phyloP scores from a whole-genome alignment of 2,329 filamentous ascomycete genomes.

The Metarhizium robertsii region DNA sequence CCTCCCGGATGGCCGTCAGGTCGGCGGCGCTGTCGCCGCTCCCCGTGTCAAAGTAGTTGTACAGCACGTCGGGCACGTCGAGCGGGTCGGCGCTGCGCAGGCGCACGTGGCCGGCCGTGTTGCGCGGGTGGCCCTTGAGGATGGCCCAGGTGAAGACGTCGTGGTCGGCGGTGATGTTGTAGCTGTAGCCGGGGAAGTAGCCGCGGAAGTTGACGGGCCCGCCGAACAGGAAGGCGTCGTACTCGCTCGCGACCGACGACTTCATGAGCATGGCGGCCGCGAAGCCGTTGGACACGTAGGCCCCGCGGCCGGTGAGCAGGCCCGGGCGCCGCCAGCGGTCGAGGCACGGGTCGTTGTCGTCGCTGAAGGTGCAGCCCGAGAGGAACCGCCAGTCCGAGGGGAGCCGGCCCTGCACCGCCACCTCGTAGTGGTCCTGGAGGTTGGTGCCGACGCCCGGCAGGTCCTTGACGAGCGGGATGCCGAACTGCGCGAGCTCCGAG shows the following conservation, averaged over 20 bases:
- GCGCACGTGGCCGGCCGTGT: slow-evolving; percentile 50
- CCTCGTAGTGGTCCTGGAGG: slow-evolving; percentile 21
- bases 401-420: slow-evolving; percentile 11
- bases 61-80: slow-evolving; percentile 53
- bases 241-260: slow-evolving; percentile 18
- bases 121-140: slow-evolving; percentile 54
- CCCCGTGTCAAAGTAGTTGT: slow-evolving; percentile 50
- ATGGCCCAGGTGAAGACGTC: slow-evolving; percentile 28
- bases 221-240: slow-evolving; percentile 21
- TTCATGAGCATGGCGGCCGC: slow-evolving; percentile 15
- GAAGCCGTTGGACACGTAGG: slow-evolving; percentile 16
- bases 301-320: slow-evolving; percentile 8
- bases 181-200: slow-evolving; percentile 18
- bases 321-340: slow-evolving; percentile 16
- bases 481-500: slow-evolving; percentile 27
- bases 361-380: slow-evolving; percentile 19
- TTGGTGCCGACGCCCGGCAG: slow-evolving; percentile 56
- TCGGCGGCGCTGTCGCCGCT: slow-evolving; percentile 36
- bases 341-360: slow-evolving; percentile 25
- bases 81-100: slow-evolving; percentile 53
- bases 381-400: slow-evolving; percentile 5
- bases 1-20: slow-evolving; percentile 46
- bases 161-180: slow-evolving; percentile 13
- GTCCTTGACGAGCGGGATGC: slow-evolving; percentile 43
- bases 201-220: slow-evolving; percentile 18